Base-by-base conservation (phyloP, 805 yeast species). In the Candida railenensis region DNA sequence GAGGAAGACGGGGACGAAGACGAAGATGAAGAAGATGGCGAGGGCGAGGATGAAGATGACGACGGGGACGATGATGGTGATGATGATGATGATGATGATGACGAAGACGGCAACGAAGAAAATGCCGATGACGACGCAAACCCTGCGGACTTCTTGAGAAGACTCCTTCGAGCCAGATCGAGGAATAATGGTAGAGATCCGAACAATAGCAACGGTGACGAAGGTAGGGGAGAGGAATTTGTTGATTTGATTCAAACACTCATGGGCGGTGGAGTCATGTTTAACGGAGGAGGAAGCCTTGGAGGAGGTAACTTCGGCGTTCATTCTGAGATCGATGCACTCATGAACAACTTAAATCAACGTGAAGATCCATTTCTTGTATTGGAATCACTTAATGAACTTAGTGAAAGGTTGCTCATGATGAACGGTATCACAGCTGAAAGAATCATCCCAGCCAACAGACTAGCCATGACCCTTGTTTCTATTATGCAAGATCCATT, bases 331-430 rank as follows among this genome's bases (percentile, higher is more conserved):
- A 62, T 68, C 42, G 67, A 63, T 34, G 53, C 56, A 3, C 56
- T 78, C 25, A 58, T 76, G 2, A 57, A 63, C 12, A 71, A 69
- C 34, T 57, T 79, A 33, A 60, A 60, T 32, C 71, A 67, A 39
- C 66, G 76, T 12, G 82, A 77, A 1, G 87, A 85, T 55, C 75
- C 89, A 0, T 85, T 72, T 55, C 51, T 83, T 16, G 73, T 86
- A 1, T 60, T 83, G 55, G 91, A 85, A 56, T 77, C 83, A 2
- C 63, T 87, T 43, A 82, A 77, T 51, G 88, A 85, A 56, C 61
- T 87, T 18, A 77, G 85, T 21, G 87, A 82, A 51, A 65, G 79
- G 42, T 57, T 87, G 8, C 66, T 87, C 44, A 83, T 87, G 90
- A 80, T 83, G 80, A 82, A 83, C 48, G 80, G 77, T 3, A 56